Evolutionary conservation across 345 rosid genomes (phyloP), one percentile per base, ranked within the genome.

Genomic region (Leavenworthia alabamica): DNA sequence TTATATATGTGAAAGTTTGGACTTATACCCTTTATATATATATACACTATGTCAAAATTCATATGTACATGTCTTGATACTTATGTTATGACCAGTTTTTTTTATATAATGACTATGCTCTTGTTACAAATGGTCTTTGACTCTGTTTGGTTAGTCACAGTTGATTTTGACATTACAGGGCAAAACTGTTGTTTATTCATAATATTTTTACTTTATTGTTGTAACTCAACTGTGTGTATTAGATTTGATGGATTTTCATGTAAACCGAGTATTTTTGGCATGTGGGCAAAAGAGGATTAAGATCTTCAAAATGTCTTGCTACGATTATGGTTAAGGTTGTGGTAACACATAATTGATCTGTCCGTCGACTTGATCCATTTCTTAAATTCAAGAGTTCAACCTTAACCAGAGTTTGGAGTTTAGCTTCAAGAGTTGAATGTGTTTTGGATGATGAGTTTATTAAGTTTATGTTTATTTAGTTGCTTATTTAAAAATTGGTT

Each of bases 41-140:
- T 56, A 72, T 77, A 62, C 53, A 72, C 65, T 72, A 70, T 85
- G 71, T 76, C 77, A 14, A 57, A 71, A 64, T 24, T 57, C 50
- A 57, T 72, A 64, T 84, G 89, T 88, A 83, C 86, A 83, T 79
- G 78, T 77, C 49, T 50, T 58, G 43, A 42, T 58, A 64, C 66
- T 55, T 64, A 41, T 50, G 70, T 57, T 50, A 64, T 63, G 44
- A 62, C 52, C 20, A 40, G 55, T 56, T 48, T 58, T 60, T 26
- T 53, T 42, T 71, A 64, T 57, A 51, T 58, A 51, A 32, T 47
- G 55, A 48, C 28, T 39, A 42, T 63, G 65, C 53, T 71, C 26
- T 63, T 41, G 20, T 41, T 41, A 41, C 60, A 62, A 13, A 23
- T 69, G 44, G 58, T 62, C 27, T 47, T 36, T 39, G 32, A n/a